Percentiles rank a stretch among this genome's conserved stretches.
phyloP scores from a whole-genome alignment of 306 rosid genomes.

The Chamaecrista fasciculata region DNA sequence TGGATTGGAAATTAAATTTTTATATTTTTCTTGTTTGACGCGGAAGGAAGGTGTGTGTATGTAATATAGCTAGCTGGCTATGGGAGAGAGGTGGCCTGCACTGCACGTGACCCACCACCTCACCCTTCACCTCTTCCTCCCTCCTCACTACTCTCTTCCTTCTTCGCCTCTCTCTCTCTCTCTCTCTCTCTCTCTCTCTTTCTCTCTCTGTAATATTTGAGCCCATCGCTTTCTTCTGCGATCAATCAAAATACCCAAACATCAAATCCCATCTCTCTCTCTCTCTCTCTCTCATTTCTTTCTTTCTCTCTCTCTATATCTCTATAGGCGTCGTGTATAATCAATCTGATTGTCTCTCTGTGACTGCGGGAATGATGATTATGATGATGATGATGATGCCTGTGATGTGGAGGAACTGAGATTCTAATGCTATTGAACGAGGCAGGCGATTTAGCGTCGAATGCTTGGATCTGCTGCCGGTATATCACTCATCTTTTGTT shows the following conservation, averaged over 20 bases:
- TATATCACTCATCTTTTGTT: constrained; percentile 29
- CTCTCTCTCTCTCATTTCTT: constrained; percentile 24
- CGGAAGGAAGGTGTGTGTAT: constrained; percentile 57
- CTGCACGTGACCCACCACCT: constrained; percentile 78
- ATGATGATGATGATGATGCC: constrained; percentile 6
- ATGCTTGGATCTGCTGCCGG: constrained; percentile 73
- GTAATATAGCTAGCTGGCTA: constrained; percentile 54
- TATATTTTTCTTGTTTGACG: constrained; percentile 46
- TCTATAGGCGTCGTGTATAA: not conserved
- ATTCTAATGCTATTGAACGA: constrained; percentile 47
- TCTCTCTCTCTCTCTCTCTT: not conserved
- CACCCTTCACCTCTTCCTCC: constrained; percentile 26
- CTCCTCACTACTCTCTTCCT: not conserved
- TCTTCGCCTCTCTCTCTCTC: not conserved
- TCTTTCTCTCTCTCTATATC: not conserved
- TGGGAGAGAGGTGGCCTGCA: constrained; percentile 58
- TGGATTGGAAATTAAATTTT: no score
- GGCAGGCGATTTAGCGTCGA: constrained; percentile 26
- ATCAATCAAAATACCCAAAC: constrained; percentile 45
- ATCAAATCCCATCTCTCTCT: constrained; percentile 39
- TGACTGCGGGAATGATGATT: no score
- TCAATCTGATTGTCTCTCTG: not conserved
- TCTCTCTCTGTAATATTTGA: constrained; percentile 13
- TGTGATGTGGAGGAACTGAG: constrained; percentile 40
- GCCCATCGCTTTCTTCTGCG: constrained; percentile 55